Evolutionary conservation across 2,329 filamentous ascomycete species (phyloP), one percentile per base, ranked within the genome.

Genomic region (Pezicula rhizophila): DNA sequence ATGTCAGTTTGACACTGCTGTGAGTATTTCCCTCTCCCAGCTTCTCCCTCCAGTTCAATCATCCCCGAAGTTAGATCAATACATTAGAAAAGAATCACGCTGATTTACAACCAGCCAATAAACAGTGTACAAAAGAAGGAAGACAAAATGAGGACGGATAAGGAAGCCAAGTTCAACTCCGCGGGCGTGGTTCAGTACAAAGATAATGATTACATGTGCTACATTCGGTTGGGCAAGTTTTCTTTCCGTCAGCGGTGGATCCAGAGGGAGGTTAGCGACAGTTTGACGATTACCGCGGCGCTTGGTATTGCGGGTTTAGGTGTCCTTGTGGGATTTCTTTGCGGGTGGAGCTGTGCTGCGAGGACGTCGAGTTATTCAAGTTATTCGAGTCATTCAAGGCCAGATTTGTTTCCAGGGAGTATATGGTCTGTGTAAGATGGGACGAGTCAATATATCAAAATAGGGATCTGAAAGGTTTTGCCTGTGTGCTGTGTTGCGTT

Each of bases 1-100:
- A 54, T 38, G 40, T 54, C 31, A 51, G 31, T 10, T 33, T 54
- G 28, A 49, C 46, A 38, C 31, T 54, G 14, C 46, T 54, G 51
- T 51, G 28, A 47, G 51, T 48, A 34, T 39, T n/a, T 18, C 15
- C 12, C 11, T 38, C 14, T 37, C 26, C n/a, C 25, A 31, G 39
- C 14, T 8, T 38, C 34, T 14, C 34, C 34, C 34, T 20, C 15
- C 33, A 15, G 12, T 10, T 20, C 37, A 31, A 15, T 39, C 39
- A 18, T 18, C 8, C 12, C 23, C 23, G 23, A 31, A 31, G 28
- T 12, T 2, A 4, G 28, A 12, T 31, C 28, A 23, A 7, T 23
- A 23, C 3, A 31, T 31, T 31, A 18, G 15, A 3, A 4, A 35
- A 18, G 39, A 35, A 42, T 44, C 17, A 10, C 37, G 25, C 6